phyloP scores from a whole-genome alignment of 2,329 filamentous ascomycete genomes.

The Penicillium vulpinum region DNA sequence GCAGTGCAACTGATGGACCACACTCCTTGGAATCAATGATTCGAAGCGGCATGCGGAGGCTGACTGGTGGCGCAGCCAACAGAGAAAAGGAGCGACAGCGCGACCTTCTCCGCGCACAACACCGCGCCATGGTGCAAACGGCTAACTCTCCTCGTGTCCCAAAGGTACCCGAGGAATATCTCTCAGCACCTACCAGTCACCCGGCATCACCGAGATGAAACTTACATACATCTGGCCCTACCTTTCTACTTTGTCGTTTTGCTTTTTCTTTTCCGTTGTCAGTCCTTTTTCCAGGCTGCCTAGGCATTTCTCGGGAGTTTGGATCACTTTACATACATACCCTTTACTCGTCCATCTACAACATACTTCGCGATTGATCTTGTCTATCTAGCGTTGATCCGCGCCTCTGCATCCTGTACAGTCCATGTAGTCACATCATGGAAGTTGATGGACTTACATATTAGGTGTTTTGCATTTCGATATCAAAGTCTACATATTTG shows the following conservation, averaged over 20 bases:
- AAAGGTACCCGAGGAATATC: conserved; percentile 50
- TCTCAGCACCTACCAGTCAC: conserved; percentile 40
- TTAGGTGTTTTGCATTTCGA: neutral
- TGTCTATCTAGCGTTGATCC: conserved; percentile 4
- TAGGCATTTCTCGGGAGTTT: conserved; percentile 24
- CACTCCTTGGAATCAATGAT: conserved; percentile 49
- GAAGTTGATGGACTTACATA: neutral
- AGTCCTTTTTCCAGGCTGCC: conserved; percentile 5
- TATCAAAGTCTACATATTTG: neutral
- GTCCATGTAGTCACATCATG: neutral
- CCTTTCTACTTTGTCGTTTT: neutral
- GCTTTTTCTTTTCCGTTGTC: conserved; percentile 9
- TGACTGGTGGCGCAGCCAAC: conserved; percentile 45
- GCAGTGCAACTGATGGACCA: conserved; percentile 41
- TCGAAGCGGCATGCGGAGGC: conserved; percentile 48
- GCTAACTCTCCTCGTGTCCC: conserved; percentile 47
- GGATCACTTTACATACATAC: conserved; percentile 17
- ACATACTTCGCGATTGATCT: conserved; percentile 4
- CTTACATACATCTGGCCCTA: neutral
- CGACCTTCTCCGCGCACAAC: conserved; percentile 44
- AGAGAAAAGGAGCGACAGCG: conserved; percentile 49
- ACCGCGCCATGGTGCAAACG: conserved; percentile 42
- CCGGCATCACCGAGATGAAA: conserved; percentile 35
- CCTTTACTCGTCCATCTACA: conserved; percentile 10
- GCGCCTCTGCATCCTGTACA: conserved; percentile 2